A percentile compares a stretch with the other conserved stretches of the same genome.
Evolutionary conservation across 1,284 basidiomycete genomes (phyloP).

Genomic region (Austropuccinia psidii): DNA sequence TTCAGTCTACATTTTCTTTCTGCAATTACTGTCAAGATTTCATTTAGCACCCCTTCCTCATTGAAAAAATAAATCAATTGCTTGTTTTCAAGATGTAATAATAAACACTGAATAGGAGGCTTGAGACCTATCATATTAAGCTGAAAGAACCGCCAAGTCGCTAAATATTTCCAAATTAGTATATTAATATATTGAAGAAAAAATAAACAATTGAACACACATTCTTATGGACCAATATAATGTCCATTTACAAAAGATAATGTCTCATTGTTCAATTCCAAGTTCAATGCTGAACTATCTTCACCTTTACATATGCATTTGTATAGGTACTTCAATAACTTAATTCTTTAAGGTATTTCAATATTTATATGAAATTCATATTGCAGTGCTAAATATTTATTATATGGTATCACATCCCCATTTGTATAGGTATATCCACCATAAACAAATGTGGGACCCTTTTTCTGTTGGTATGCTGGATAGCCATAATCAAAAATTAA

Average conservation of each 20-base stretch:
- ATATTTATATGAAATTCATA: constrained; percentile 27
- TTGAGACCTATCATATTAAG: not conserved
- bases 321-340: not conserved
- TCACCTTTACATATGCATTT: constrained; percentile 4
- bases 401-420: too few species aligned
- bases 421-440: not conserved
- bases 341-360: not conserved
- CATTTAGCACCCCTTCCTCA: not conserved
- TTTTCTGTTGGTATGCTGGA: not conserved
- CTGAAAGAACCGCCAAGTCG: not conserved
- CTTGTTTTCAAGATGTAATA: not conserved
- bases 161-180: constrained; percentile 50
- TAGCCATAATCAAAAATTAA: not conserved
- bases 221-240: not conserved
- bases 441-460: not conserved
- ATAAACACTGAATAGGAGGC: not conserved
- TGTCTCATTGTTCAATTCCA: not conserved
- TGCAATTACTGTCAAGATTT: not conserved
- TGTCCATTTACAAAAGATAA: not conserved
- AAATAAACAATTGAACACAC: constrained; percentile 35
- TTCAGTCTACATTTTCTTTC: not conserved
- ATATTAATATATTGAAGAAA: constrained; percentile 45
- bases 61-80: not conserved
- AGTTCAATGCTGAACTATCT: not conserved
- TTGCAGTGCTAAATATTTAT: too few species aligned